phyloP scores from a whole-genome alignment of 345 rosid genomes.

The Litchi chinensis region DNA sequence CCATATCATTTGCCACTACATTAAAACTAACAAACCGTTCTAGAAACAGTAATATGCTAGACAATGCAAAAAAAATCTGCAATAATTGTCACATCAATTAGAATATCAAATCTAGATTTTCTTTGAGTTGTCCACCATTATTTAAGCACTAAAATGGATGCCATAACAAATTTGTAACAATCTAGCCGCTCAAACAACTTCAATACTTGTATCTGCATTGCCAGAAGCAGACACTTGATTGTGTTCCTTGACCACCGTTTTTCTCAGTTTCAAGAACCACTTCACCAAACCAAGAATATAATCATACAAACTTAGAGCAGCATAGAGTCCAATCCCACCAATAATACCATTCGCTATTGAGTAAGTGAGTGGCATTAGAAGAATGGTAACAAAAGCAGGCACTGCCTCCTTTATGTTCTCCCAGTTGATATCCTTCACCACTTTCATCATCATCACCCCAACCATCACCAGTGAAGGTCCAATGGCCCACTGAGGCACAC shows the following conservation, averaged over 20 bases:
- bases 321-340: conserved; percentile 67
- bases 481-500: conserved; percentile 91
- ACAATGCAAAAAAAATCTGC: too few relatives aligned
- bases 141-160: neutral
- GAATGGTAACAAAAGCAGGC: conserved; percentile 81
- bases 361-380: conserved; percentile 84
- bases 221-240: conserved; percentile 66
- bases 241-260: conserved; percentile 51
- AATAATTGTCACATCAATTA: too few relatives aligned
- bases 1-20: too few relatives aligned
- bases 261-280: conserved; percentile 52
- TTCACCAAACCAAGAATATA: conserved; percentile 19
- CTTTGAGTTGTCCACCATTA: too few relatives aligned
- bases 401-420: conserved; percentile 63
- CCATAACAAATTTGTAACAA: neutral
- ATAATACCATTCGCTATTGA: conserved; percentile 88
- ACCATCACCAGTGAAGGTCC: conserved; percentile 84
- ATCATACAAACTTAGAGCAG: conserved; percentile 69
- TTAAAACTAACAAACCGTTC: too few relatives aligned
- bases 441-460: conserved; percentile 92
- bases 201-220: conserved; percentile 27
- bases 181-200: conserved; percentile 29
- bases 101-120: too few relatives aligned
- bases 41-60: too few relatives aligned
- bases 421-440: conserved; percentile 75